Evolutionary conservation across 129 eudicot genomes (phyloP).

Genomic region (Solidago caesia): DNA sequence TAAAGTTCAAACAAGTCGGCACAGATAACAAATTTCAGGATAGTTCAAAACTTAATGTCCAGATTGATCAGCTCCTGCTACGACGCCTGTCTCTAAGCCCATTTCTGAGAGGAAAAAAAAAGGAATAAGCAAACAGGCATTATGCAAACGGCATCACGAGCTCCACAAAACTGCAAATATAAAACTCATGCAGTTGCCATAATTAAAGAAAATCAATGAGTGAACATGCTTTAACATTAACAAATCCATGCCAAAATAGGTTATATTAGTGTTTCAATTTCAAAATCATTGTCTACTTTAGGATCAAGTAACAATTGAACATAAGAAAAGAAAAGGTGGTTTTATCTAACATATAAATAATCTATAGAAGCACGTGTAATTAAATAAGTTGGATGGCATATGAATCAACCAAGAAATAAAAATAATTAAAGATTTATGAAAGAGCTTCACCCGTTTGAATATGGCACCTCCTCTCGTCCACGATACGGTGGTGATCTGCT

Average conservation of each 20-base stretch:
- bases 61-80: conserved; percentile 82
- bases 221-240: neutral
- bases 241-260: neutral
- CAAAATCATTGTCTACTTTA: neutral
- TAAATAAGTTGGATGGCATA: neutral
- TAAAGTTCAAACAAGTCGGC: conserved; percentile 61
- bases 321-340: neutral
- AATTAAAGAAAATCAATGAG: neutral
- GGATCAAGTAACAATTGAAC: neutral
- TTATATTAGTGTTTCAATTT: neutral
- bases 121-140: conserved; percentile 14
- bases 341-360: neutral
- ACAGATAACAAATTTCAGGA: conserved; percentile 45
- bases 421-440: neutral
- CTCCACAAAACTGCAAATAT: neutral
- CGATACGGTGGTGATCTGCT: conserved; percentile 96
- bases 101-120: conserved; percentile 48
- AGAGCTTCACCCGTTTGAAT: conserved; percentile 72
- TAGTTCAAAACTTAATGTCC: conserved; percentile 24
- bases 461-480: conserved; percentile 85
- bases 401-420: neutral
- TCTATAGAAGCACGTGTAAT: neutral
- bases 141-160: neutral
- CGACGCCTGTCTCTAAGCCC: conserved; percentile 87
- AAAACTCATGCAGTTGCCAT: neutral